phyloP scores from a whole-genome alignment of 768 basidiomycete species.

The Daedaleopsis nitida region DNA sequence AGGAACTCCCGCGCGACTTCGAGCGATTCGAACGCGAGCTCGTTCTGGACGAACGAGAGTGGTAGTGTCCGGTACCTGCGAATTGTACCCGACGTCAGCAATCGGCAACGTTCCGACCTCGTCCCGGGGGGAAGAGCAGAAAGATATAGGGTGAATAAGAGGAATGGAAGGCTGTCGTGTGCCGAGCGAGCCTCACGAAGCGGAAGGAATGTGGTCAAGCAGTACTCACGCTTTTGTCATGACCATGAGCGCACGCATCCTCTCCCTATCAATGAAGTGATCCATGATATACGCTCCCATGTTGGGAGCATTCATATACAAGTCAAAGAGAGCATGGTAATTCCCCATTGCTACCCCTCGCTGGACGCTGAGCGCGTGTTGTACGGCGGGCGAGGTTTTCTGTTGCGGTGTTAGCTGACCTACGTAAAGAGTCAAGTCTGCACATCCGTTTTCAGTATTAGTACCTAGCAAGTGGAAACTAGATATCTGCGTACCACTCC shows the following conservation, averaged over 20 bases:
- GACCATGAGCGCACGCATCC: conserved; percentile 81
- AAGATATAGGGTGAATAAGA: background rate
- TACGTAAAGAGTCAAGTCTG: conserved; percentile 96
- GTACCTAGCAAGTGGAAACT: background rate
- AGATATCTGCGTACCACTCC: conserved; percentile 70
- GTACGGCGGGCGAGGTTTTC: conserved; percentile 77
- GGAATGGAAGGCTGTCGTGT: conserved; percentile 1
- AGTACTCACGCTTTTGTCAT: conserved; percentile 89
- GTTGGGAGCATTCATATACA: conserved; percentile 84
- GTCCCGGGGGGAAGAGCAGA: background rate
- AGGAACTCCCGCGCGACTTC: conserved; percentile 71
- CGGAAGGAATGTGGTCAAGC: background rate
- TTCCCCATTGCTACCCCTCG: conserved; percentile 90
- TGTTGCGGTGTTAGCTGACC: conserved; percentile 95
- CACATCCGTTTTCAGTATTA: conserved; percentile 4
- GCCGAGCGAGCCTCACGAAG: background rate
- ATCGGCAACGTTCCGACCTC: background rate
- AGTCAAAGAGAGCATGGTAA: conserved; percentile 88
- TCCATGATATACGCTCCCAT: conserved; percentile 99
- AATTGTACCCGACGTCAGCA: background rate
- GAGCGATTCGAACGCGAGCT: conserved; percentile 81
- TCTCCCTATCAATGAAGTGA: conserved; percentile 92
- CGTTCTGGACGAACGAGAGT: conserved; percentile 74
- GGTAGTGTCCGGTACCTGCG: conserved; percentile 81
- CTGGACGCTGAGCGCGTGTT: conserved; percentile 89